These are phyloP conservation scores for Neofusicoccum kwambonambiense DNA, from an alignment of 2,329 filamentous ascomycete species.

Conservation along the genomic window DNA sequence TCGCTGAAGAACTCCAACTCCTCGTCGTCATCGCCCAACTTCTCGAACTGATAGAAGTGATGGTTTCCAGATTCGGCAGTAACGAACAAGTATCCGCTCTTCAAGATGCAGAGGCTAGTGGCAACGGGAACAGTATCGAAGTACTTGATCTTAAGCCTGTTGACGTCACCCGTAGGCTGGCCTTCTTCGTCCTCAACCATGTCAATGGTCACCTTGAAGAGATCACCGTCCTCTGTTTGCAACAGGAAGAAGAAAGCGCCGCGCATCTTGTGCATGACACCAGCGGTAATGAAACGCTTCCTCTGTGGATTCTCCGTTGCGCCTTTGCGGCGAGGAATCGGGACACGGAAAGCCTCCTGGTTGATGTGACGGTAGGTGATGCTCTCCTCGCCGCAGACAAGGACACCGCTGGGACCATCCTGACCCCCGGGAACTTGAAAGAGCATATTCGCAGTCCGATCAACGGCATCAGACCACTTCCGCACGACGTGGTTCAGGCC, in stretches of 20 bases:
- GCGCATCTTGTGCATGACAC: conserved; percentile 97
- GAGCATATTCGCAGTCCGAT: conserved; percentile 81
- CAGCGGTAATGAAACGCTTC: conserved; percentile 81
- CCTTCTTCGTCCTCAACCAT: conserved; percentile 81
- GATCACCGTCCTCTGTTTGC: conserved; percentile 94
- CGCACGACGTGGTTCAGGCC: conserved; percentile 96
- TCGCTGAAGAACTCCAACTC: conserved; percentile 85
- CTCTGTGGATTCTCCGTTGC: conserved; percentile 88
- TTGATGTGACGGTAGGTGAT: conserved; percentile 98
- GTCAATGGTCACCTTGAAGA: conserved; percentile 94
- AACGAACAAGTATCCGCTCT: conserved; percentile 92
- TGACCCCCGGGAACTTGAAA: conserved; percentile 94
- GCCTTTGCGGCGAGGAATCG: conserved; percentile 82
- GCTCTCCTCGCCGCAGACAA: conserved; percentile 91
- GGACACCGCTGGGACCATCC: conserved; percentile 89
- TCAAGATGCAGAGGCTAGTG: conserved; percentile 84
- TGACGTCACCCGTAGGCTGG: conserved; percentile 76
- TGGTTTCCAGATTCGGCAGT: conserved; percentile 92
- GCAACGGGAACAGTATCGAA: conserved; percentile 94
- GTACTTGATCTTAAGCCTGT: conserved; percentile 87
- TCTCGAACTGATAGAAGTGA: conserved; percentile 95
- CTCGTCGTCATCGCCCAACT: conserved; percentile 91
- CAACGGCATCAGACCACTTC: conserved; percentile 93
- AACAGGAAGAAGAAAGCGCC: conserved; percentile 88
- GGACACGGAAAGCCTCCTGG: conserved; percentile 81